Conservation (phyloP, 768 basidiomycete genomes). For the Pleurotus eryngii region DNA sequence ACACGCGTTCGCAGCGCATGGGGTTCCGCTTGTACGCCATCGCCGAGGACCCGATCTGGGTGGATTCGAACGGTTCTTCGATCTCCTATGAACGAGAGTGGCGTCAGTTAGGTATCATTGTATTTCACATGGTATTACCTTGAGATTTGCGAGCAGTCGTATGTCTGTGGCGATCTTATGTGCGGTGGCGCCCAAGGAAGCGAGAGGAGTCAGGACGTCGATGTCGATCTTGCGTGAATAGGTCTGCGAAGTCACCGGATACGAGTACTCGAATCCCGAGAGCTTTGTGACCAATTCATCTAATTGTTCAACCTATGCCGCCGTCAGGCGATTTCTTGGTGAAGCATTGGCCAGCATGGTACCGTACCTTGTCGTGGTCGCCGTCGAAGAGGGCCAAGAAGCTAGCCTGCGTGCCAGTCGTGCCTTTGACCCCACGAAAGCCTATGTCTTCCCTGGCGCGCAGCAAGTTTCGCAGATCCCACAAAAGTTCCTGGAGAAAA, state of each 20-base stretch:
- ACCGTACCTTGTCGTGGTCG: conserved; percentile 84
- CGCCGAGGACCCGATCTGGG: conserved; percentile 94
- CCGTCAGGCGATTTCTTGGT: not conserved
- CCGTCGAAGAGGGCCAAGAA: conserved; percentile 94
- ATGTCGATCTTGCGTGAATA: conserved; percentile 98
- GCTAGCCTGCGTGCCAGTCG: conserved; percentile 96
- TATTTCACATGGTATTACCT: conserved; percentile 38
- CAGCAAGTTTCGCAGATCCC: conserved; percentile 93
- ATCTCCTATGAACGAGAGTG: conserved; percentile 63
- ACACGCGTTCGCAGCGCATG: conserved; percentile 97
- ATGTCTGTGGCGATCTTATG: conserved; percentile 98
- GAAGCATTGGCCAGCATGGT: not conserved
- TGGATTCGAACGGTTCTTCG: conserved; percentile 98
- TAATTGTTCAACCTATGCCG: conserved; percentile 73
- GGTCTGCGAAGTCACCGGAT: conserved; percentile 97
- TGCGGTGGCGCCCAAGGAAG: conserved; percentile 89
- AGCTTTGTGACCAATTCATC: conserved; percentile 88
- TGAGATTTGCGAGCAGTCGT: conserved; percentile 89
- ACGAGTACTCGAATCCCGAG: conserved; percentile 89
- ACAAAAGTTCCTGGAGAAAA: conserved; percentile 71
- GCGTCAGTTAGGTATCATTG: too few species aligned
- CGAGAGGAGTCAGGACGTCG: conserved; percentile 87
- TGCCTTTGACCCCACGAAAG: conserved; percentile 99
- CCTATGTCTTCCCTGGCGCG: conserved; percentile 90
- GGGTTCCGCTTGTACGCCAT: conserved; percentile 99